phyloP scores from a whole-genome alignment of 139 green algal species.

The Volvox africanus region DNA sequence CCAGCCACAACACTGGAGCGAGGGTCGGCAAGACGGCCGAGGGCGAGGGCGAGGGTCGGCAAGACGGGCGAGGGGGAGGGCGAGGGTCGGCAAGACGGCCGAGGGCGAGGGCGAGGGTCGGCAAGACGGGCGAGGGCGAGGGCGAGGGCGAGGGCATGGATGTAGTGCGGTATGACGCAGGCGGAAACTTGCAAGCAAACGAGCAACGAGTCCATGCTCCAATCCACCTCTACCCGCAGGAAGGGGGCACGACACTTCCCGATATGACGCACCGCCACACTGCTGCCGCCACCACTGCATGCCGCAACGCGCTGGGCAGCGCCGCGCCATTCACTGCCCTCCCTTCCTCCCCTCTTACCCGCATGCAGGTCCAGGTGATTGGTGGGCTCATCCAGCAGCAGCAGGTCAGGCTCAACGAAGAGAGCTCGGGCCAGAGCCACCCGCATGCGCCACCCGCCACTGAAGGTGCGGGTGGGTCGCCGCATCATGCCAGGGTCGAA shows the following conservation, averaged over 20 bases:
- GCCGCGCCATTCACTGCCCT: too few species aligned
- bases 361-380: slow-evolving; percentile 78
- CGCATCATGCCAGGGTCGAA: slow-evolving; percentile 83
- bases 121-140: too few species aligned
- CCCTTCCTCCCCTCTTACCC: slow-evolving; percentile 23
- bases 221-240: too few species aligned
- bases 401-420: slow-evolving; percentile 88
- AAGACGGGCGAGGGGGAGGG: too few species aligned
- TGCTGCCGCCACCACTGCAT: too few species aligned
- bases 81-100: too few species aligned
- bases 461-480: slow-evolving; percentile 80
- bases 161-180: neutral
- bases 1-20: slow-evolving; percentile 90
- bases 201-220: too few species aligned
- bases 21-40: neutral
- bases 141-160: neutral
- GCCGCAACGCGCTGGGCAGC: too few species aligned
- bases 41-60: too few species aligned
- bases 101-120: too few species aligned
- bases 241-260: neutral
- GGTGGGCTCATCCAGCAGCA: slow-evolving; percentile 91
- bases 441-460: slow-evolving; percentile 74
- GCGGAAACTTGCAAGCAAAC: too few species aligned
- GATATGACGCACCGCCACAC: too few species aligned
- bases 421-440: slow-evolving; percentile 86